Base-by-base conservation (phyloP, 2,329 filamentous ascomycete genomes). In the Stagonosporopsis cucurbitacearum region DNA sequence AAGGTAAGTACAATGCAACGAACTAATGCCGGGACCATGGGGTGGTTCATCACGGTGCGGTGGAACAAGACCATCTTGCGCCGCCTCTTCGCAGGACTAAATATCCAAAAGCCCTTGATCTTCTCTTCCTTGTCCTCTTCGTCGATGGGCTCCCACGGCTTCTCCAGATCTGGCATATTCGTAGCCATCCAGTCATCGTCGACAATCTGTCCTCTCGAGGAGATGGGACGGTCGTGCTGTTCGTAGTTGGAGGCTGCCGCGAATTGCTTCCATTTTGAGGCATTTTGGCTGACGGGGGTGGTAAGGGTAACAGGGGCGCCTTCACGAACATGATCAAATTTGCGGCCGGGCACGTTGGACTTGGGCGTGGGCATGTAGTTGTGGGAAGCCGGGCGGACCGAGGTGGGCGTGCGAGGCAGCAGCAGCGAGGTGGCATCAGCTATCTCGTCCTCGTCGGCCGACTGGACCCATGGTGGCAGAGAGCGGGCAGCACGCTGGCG, bases 1-100 rank as follows among this genome's bases (percentile, higher is more conserved):
- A 96, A 96, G 56, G 87, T 81, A 72, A 96, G 87, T 45, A 96
- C 91, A 13, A 86, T 88, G 19, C 96, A 78, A 48, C 95, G 90
- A 72, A 96, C 91, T 13, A 90, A 80, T 50, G 97, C 80, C 2
- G 95, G 95, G 1, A 96, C 89, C 62, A 97, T 88, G 12, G 92
- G 89, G 69, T 93, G 92, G 55, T 88, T 87, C 68, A 96, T 81
- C 25, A 96, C 80, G 33, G 86, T 84, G 49, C 84, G 82, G 81
- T 89, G 89, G 46, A 89, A 75, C 51, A 86, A 83, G 70, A 86
- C 84, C 58, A 82, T 75, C 76, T 81, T 83, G 54, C 79, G 78
- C 63, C 82, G 78, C 45, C 82, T 78, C 63, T 81, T 81, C 20
- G 75, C 73, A 11, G 75, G 73, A 56, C 69, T 79, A 54, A 81